These are phyloP conservation scores for Zostera marina DNA, from an alignment of 116 monocot genomes.

Conservation along the genomic window DNA sequence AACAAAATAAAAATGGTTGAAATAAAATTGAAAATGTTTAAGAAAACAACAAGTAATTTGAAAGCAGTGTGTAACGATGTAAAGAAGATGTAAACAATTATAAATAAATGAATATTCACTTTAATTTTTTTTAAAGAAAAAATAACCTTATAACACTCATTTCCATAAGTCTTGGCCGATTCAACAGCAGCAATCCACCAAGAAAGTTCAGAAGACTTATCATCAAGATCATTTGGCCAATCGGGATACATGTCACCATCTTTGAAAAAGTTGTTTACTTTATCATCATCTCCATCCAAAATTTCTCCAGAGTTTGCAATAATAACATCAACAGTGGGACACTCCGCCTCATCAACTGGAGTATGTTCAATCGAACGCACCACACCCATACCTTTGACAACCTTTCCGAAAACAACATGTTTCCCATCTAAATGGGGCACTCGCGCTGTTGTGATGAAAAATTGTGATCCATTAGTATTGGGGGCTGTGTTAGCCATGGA, in stretches of 20 bases:
- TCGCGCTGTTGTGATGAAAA: slow-evolving; percentile 76
- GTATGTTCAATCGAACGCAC: slow-evolving; percentile 67
- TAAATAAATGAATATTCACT: neutral
- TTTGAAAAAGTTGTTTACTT: slow-evolving; percentile 60
- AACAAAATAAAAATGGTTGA: neutral
- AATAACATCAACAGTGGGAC: slow-evolving; percentile 40
- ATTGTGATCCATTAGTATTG: slow-evolving; percentile 77
- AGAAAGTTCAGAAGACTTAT: slow-evolving; percentile 38
- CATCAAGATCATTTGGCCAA: slow-evolving; percentile 75
- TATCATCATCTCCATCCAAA: slow-evolving; percentile 50
- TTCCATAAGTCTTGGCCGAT: slow-evolving; percentile 55
- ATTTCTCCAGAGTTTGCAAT: slow-evolving; percentile 72
- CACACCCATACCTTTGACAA: slow-evolving; percentile 83
- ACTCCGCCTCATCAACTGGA: slow-evolving; percentile 41
- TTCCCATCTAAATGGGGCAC: slow-evolving; percentile 84
- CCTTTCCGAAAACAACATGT: slow-evolving; percentile 84
- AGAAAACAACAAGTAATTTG: neutral
- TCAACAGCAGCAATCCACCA: slow-evolving; percentile 89
- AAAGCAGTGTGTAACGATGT: neutral
- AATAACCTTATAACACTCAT: slow-evolving; percentile 57
- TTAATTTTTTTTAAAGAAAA: neutral
- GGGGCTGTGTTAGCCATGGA: slow-evolving; percentile 81
- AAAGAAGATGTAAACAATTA: neutral
- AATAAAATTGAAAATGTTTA: slow-evolving; percentile 6
- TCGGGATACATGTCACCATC: slow-evolving; percentile 84